Conservation (phyloP, 805 yeast species). For the Candida ascalaphidarum region DNA sequence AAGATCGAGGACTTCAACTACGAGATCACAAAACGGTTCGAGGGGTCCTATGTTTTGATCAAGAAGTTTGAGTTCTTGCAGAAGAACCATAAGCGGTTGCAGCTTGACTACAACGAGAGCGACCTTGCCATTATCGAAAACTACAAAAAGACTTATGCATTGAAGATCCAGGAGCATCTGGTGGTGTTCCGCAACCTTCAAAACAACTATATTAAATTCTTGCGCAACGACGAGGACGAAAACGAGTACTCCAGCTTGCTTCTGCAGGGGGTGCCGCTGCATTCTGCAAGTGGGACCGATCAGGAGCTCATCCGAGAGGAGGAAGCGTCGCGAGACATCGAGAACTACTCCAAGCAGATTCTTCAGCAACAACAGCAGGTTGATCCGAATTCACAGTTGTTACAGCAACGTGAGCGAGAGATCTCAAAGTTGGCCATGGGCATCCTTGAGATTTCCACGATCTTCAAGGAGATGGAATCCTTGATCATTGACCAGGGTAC, state of each 20-base stretch:
- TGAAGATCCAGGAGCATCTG: slow-evolving; percentile 71
- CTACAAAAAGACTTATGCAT: slow-evolving; percentile 77
- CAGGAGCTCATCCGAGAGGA: slow-evolving; percentile 13
- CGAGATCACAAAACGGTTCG: slow-evolving; percentile 67
- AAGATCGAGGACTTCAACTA: slow-evolving; percentile 74
- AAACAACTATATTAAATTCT: slow-evolving; percentile 76
- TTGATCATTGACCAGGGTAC: slow-evolving; percentile 95
- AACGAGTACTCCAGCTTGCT: slow-evolving; percentile 9
- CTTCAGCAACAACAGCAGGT: slow-evolving; percentile 37
- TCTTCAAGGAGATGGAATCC: slow-evolving; percentile 86
- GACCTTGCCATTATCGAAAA: slow-evolving; percentile 68
- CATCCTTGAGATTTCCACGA: slow-evolving; percentile 85
- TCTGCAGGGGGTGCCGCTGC: slow-evolving; percentile 1
- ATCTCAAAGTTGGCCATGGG: slow-evolving; percentile 90
- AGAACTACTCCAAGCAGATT: slow-evolving; percentile 45
- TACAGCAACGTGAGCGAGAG: slow-evolving; percentile 78
- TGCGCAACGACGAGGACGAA: slow-evolving; percentile 72
- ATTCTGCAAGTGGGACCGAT: slow-evolving; percentile 1
- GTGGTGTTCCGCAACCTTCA: slow-evolving; percentile 80
- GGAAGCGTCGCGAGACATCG: slow-evolving; percentile 31
- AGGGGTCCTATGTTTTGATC: slow-evolving; percentile 67
- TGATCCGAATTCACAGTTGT: slow-evolving; percentile 17
- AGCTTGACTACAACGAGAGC: slow-evolving; percentile 26
- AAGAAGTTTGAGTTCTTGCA: slow-evolving; percentile 47
- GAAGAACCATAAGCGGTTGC: slow-evolving; percentile 33